phyloP scores from a whole-genome alignment of 192 early-diverging fungal species.

The Helicostylum pulchrum region DNA sequence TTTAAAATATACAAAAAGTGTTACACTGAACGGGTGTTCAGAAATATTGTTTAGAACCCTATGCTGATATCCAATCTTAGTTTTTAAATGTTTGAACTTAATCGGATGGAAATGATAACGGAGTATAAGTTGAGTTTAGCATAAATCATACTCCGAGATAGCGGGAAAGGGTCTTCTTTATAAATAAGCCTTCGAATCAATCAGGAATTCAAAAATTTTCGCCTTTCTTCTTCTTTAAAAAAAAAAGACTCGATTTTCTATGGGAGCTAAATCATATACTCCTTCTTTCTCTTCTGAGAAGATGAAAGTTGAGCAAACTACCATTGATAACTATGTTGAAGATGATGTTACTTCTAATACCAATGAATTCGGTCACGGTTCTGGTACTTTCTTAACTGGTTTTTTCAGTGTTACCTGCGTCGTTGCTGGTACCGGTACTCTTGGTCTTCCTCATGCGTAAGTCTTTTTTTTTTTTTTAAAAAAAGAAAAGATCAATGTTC shows the following conservation, averaged over 20 bases:
- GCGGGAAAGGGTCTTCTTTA: too few relatives aligned
- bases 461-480: too few relatives aligned
- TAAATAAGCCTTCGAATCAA: neutral
- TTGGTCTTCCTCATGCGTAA: slow-evolving; percentile 76
- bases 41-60: too few relatives aligned
- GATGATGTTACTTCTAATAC: slow-evolving; percentile 13
- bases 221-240: neutral
- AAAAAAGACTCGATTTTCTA: too few relatives aligned
- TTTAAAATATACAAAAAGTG: too few relatives aligned
- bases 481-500: too few relatives aligned
- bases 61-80: too few relatives aligned
- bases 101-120: too few relatives aligned
- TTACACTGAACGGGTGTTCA: too few relatives aligned
- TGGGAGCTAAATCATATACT: neutral
- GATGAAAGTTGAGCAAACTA: slow-evolving; percentile 21
- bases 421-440: slow-evolving; percentile 77
- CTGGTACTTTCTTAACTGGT: slow-evolving; percentile 21
- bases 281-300: slow-evolving; percentile 6
- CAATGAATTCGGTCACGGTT: slow-evolving; percentile 24
- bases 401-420: slow-evolving; percentile 33
- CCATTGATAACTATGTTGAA: slow-evolving; percentile 13
- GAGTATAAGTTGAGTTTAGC: too few relatives aligned
- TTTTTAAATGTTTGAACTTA: too few relatives aligned
- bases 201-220: neutral
- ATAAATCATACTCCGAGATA: too few relatives aligned